Evolutionary conservation across 2,329 filamentous ascomycete genomes (phyloP).

Genomic region (Colletotrichum paranaense): DNA sequence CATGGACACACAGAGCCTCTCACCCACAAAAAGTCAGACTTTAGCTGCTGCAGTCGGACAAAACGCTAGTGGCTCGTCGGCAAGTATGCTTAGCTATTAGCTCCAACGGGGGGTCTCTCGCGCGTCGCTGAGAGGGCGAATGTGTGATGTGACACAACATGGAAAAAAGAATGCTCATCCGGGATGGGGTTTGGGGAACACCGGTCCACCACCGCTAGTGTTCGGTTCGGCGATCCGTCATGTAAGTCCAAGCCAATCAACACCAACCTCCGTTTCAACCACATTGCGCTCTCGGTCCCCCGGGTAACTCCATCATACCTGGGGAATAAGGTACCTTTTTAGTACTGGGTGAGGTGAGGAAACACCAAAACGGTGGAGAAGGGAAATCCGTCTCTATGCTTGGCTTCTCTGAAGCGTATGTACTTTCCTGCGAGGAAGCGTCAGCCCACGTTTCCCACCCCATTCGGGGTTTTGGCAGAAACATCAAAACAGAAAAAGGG

Average conservation of each 20-base stretch:
- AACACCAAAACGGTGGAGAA: not conserved
- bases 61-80: slow-evolving; percentile 13
- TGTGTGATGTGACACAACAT: not conserved
- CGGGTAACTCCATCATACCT: slow-evolving; percentile 1
- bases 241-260: slow-evolving; percentile 16
- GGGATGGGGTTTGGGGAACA: slow-evolving; percentile 35
- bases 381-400: not conserved
- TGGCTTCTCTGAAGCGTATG: not conserved
- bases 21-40: slow-evolving; percentile 7
- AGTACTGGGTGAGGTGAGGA: not conserved
- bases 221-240: slow-evolving; percentile 10
- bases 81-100: not conserved
- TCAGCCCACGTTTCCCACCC: not conserved
- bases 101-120: not conserved
- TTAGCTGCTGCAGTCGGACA: slow-evolving; percentile 13
- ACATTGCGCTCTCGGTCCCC: slow-evolving; percentile 27
- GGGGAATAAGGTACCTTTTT: not conserved
- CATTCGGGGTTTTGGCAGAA: not conserved
- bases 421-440: not conserved
- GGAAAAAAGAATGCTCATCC: not conserved
- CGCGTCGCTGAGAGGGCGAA: too few species aligned
- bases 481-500: not conserved
- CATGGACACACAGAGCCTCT: not conserved
- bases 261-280: slow-evolving; percentile 9
- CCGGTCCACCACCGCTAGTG: slow-evolving; percentile 26